Conservation (phyloP, 805 yeast species). For the Jamesozyma rosinii region DNA sequence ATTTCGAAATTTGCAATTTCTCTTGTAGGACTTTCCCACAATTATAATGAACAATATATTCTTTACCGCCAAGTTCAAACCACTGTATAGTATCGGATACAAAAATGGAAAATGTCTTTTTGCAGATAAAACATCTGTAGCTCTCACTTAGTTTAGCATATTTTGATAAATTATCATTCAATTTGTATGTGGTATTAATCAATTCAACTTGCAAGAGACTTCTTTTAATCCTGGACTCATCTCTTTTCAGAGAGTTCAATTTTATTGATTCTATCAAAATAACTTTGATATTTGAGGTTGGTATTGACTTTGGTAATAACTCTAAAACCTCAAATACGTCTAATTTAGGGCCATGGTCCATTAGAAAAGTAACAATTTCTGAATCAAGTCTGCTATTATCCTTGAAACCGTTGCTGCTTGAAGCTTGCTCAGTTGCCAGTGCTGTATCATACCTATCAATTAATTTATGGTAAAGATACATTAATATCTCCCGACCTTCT, state of each 20-base stretch:
- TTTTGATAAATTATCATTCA: constrained; percentile 33
- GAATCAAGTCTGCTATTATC: background rate
- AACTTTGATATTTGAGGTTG: constrained; percentile 34
- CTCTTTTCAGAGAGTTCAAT: constrained; percentile 32
- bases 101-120: constrained; percentile 28
- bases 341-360: constrained; percentile 19
- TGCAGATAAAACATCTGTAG: constrained; percentile 50
- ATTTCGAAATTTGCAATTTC: constrained; percentile 7
- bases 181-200: constrained; percentile 37
- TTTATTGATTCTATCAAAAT: constrained; percentile 42
- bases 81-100: constrained; percentile 16
- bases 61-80: constrained; percentile 10
- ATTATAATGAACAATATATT: constrained; percentile 19
- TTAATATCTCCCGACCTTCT: constrained; percentile 37
- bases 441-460: constrained; percentile 27
- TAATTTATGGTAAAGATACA: constrained; percentile 32
- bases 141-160: constrained; percentile 35
- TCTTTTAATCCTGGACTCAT: constrained; percentile 35
- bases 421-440: constrained; percentile 9
- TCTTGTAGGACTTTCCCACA: constrained; percentile 21
- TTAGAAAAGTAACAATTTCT: constrained; percentile 13
- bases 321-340: constrained; percentile 32
- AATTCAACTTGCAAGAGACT: constrained; percentile 48
- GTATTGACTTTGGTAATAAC: constrained; percentile 43
- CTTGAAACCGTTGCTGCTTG: background rate